These are phyloP conservation scores for Cryptococcus sp. DNA, from an alignment of 1,284 basidiomycete species.

Conservation along the genomic window DNA sequence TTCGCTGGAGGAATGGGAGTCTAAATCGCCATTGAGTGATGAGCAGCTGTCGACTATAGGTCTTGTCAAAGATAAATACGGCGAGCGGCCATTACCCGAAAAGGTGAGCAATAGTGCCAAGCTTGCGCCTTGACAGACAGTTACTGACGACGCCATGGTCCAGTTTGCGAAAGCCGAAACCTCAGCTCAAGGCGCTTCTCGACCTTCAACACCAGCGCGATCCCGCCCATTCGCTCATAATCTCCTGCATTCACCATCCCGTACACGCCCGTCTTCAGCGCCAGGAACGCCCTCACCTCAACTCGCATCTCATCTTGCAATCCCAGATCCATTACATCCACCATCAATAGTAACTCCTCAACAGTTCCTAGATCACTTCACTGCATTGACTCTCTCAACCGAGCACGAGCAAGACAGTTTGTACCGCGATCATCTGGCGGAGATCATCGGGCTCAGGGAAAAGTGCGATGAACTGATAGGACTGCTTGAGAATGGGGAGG, in stretches of 20 bases:
- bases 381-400: conserved; percentile 78
- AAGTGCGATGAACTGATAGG: conserved; percentile 71
- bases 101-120: conserved; percentile 61
- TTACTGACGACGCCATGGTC: background rate
- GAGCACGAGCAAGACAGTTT: conserved; percentile 88
- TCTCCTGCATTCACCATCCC: conserved; percentile 17
- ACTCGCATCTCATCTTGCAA: conserved; percentile 45
- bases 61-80: conserved; percentile 64
- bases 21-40: conserved; percentile 71
- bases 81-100: conserved; percentile 64
- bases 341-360: conserved; percentile 78
- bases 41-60: conserved; percentile 67
- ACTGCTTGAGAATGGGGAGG: conserved; percentile 69
- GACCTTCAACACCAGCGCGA: conserved; percentile 47
- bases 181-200: conserved; percentile 27
- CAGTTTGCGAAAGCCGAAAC: conserved; percentile 28
- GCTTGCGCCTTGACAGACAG: background rate
- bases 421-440: conserved; percentile 77
- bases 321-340: conserved; percentile 43
- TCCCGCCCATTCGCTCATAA: conserved; percentile 33
- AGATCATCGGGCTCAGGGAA: conserved; percentile 69
- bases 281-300: conserved; percentile 9
- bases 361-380: conserved; percentile 93
- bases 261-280: conserved; percentile 9
- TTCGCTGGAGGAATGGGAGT: conserved; percentile 83